phyloP scores from a whole-genome alignment of 140 eudicot species.

The Eryngium alpinum region DNA sequence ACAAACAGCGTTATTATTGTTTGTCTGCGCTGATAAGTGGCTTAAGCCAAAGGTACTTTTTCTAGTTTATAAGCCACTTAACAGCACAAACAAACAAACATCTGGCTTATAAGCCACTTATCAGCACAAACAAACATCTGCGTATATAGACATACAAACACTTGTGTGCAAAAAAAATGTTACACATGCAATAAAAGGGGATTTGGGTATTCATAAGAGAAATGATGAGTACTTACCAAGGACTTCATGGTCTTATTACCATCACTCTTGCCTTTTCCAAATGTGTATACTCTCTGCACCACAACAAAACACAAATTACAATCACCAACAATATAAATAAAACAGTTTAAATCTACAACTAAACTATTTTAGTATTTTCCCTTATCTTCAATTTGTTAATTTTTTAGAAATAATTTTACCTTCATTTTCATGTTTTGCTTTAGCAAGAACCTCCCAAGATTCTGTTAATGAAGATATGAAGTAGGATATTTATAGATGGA shows the following conservation, averaged over 20 bases:
- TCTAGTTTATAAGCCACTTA: too few species aligned
- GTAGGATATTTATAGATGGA: too few species aligned
- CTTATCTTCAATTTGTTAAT: neutral
- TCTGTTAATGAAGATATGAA: neutral
- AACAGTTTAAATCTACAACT: neutral
- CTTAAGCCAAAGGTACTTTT: too few species aligned
- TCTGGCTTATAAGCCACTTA: too few species aligned
- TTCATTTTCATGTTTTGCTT: slow-evolving; percentile 1
- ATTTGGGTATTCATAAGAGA: too few species aligned
- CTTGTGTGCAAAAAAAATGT: neutral
- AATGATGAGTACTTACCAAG: slow-evolving; percentile 50
- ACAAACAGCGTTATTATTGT: too few species aligned
- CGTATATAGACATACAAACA: neutral
- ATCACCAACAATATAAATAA: neutral
- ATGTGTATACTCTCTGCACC: slow-evolving; percentile 71
- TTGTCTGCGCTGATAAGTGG: too few species aligned
- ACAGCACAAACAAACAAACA: too few species aligned
- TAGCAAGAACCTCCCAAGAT: neutral
- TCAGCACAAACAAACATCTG: neutral
- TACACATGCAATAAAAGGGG: neutral
- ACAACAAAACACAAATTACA: slow-evolving; percentile 1
- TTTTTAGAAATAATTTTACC: neutral
- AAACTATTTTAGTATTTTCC: too few species aligned
- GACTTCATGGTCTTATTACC: slow-evolving; percentile 97
- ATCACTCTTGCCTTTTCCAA: slow-evolving; percentile 95